phyloP scores from a whole-genome alignment of 176 grass and related monocot genomes.

The Dactylis glomerata region DNA sequence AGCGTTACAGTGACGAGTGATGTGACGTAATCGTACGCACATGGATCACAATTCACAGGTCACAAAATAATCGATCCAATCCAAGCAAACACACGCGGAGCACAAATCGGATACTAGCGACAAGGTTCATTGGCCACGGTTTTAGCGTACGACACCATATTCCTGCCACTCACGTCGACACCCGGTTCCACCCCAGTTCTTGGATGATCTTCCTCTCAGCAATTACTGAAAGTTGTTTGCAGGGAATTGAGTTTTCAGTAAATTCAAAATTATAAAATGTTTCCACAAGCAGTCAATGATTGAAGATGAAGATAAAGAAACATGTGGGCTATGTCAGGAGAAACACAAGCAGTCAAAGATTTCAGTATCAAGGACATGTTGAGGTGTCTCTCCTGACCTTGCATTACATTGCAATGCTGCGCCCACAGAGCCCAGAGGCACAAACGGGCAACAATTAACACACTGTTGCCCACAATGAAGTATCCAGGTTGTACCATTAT shows the following conservation, averaged over 20 bases:
- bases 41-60: neutral
- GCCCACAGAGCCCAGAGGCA: neutral
- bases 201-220: neutral
- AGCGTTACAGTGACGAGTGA: neutral
- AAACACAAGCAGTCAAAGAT: conserved; percentile 41
- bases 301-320: conserved; percentile 4
- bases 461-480: conserved; percentile 20
- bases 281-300: neutral
- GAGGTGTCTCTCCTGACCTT: conserved; percentile 9
- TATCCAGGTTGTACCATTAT: neutral
- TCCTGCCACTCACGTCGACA: too few species aligned
- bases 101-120: too few species aligned
- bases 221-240: neutral
- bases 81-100: too few species aligned
- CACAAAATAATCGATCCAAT: neutral
- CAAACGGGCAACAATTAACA: conserved; percentile 26
- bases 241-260: neutral
- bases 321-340: conserved; percentile 19
- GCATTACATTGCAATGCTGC: conserved; percentile 4
- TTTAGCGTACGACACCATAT: too few species aligned
- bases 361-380: conserved; percentile 20
- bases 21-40: neutral
- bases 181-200: neutral
- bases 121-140: too few species aligned
- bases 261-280: neutral